Evolutionary conservation across 805 yeast genomes (phyloP), one percentile per base, ranked within the genome.

Genomic region (Yarrowia keelungensis): DNA sequence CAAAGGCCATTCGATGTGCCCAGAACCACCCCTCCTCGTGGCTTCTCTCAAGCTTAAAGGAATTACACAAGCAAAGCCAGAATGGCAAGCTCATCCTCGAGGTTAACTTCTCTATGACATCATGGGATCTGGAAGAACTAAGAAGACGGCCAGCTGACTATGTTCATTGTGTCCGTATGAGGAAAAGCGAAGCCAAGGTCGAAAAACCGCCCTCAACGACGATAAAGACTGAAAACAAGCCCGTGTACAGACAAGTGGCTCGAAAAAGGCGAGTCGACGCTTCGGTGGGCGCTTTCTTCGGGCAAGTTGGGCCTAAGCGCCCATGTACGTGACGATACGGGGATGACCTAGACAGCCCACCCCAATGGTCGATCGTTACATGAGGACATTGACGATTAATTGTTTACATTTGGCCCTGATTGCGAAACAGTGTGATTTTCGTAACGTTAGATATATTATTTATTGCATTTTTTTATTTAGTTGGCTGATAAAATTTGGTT

Each of bases 11-110:
- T 16, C 32, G 32, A 42, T 59, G 65, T 35, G 65, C 65, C 12
- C 32, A 15, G 14, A 43, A 35, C 14, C 65, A 59, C 35, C 51
- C 65, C 12, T 59, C 65, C n/a, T 59, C 65, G 9, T 59, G 65
- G 65, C 42, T 59, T 4, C 46, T 43, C 11, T 59, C 65, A n/a
- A 43, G 65, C 42, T 35, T 59, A 19, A 59, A 43, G 35, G 65
- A 59, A 16, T 19, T 59, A 16, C 11, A 59, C 32, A 36, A 59
- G 19, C 14, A 59, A n/a, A 45, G 42, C 43, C 65, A 43, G 12
- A 42, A 35, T 1, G 51, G 51, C 14, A 59, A 45, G 51, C 51
- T 59, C n/a, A 35, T 59, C 12, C 42, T 59, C 22, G 65, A 59
- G 42, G 19, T 59, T n/a, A 59, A 43, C 51, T 59, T 59, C 12